phyloP scores from a whole-genome alignment of 2,329 filamentous ascomycete species.

The Alternaria dauci region DNA sequence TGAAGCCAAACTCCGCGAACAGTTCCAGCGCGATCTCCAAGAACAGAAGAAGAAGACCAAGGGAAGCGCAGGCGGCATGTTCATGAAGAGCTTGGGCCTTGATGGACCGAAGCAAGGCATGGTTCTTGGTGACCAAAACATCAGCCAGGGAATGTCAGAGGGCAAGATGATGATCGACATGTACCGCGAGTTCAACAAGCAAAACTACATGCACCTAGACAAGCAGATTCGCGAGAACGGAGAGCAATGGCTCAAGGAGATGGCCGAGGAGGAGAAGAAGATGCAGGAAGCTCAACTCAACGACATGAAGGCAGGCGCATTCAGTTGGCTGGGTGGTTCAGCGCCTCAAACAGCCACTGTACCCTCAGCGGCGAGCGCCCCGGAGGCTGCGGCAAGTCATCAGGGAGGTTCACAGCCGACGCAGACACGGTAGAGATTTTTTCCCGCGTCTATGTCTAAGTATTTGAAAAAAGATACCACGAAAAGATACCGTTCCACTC shows the following conservation, averaged over 20 bases:
- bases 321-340: conserved; percentile 40
- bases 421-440: conserved; percentile 19
- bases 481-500: conserved; percentile 17
- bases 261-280: conserved; percentile 87
- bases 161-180: conserved; percentile 98
- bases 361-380: conserved; percentile 26
- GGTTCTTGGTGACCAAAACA: conserved; percentile 62
- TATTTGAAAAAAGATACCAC: conserved; percentile 13
- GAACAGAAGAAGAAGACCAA: conserved; percentile 70
- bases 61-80: conserved; percentile 70
- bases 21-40: conserved; percentile 81
- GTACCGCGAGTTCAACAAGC: conserved; percentile 88
- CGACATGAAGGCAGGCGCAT: conserved; percentile 74
- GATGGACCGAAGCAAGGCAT: conserved; percentile 68
- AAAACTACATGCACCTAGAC: conserved; percentile 88
- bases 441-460: conserved; percentile 8
- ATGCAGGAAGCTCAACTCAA: conserved; percentile 89
- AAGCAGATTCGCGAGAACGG: conserved; percentile 92
- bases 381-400: conserved; percentile 28
- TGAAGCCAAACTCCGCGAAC: conserved; percentile 83
- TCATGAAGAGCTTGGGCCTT: conserved; percentile 78
- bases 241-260: conserved; percentile 94
- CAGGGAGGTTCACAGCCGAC: conserved; percentile 19
- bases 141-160: conserved; percentile 80
- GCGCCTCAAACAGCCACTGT: conserved; percentile 21